Evolutionary conservation across 768 basidiomycete species (phyloP), one percentile per base, ranked within the genome.

Genomic region (Wakefieldia striispora): DNA sequence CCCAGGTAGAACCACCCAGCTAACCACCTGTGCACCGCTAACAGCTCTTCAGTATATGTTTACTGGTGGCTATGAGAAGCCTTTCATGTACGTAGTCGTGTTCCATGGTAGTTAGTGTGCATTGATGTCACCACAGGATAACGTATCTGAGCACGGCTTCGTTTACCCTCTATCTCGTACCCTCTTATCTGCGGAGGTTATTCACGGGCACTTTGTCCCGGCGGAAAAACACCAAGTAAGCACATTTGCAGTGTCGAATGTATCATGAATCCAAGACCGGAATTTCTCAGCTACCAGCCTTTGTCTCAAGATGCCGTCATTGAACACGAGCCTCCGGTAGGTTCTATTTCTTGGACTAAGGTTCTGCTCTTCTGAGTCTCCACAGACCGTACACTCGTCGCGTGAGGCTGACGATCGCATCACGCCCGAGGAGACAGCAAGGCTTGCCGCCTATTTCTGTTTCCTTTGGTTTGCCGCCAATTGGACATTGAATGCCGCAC

Each of bases 401-500:
- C 24, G 33, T 6, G 58, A 49, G 57, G 51, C 23, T 40, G 67
- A 29, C 14, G 47, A 59, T 55, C 81, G 78, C 27, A 67, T 94
- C 29, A 84, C 84, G 2, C 68, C 69, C 3, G 64, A 63, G 39
- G 84, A 97, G 70, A 98, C 97, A 0, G 84, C 85, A 7, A 68
- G 78, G 34, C 75, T 99, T 12, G 91, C 95, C 4, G 72, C 81
- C 6, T 69, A 77, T 43, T 98, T 97, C 68, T 92, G 88, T 66
- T 76, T 90, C 50, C 72, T 95, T 31, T 99, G 95, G 92, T 97
- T 99, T 61, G 73, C 84, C 33, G 95, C 95, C 12, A 98, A 98
- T 62, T 98, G 94, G 91, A 68, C 83, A 11, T 72, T 95, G 26
- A 97, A 95, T 63, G 86, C 84, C 1, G 76, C 88, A 17, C 75